phyloP scores from a whole-genome alignment of 2,329 filamentous ascomycete genomes.

The Claviceps citrina region DNA sequence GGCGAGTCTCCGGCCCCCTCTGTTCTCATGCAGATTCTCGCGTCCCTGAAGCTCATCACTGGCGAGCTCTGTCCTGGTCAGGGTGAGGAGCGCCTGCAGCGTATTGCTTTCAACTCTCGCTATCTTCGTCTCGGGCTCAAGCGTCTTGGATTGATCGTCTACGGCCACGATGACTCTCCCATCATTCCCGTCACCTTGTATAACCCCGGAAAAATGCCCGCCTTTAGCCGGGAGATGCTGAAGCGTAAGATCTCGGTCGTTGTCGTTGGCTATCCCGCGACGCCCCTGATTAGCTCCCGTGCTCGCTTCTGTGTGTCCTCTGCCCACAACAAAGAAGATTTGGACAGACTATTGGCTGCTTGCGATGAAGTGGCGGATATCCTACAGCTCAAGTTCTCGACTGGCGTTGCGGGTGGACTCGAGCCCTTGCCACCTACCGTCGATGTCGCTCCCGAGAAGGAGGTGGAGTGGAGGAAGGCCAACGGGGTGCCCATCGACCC shows the following conservation, averaged over 20 bases:
- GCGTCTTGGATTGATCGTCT: slow-evolving; percentile 90
- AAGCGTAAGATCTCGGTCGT: slow-evolving; percentile 95
- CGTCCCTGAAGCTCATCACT: slow-evolving; percentile 73
- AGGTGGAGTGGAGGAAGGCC: slow-evolving; percentile 49
- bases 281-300: slow-evolving; percentile 83
- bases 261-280: slow-evolving; percentile 92
- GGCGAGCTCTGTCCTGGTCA: slow-evolving; percentile 81
- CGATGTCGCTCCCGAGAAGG: slow-evolving; percentile 52
- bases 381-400: slow-evolving; percentile 93
- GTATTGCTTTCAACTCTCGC: slow-evolving; percentile 93
- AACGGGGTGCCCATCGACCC: slow-evolving; percentile 54
- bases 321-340: slow-evolving; percentile 94
- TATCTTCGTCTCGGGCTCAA: slow-evolving; percentile 97
- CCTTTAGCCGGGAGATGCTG: slow-evolving; percentile 97
- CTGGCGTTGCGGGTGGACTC: slow-evolving; percentile 77
- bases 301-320: slow-evolving; percentile 92
- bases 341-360: slow-evolving; percentile 75
- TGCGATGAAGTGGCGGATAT: slow-evolving; percentile 89
- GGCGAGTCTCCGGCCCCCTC: slow-evolving; percentile 80
- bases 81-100: slow-evolving; percentile 86
- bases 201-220: slow-evolving; percentile 97
- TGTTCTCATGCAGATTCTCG: slow-evolving; percentile 79
- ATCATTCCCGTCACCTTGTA: slow-evolving; percentile 92
- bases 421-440: slow-evolving; percentile 60
- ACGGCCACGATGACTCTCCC: slow-evolving; percentile 92